Base-by-base conservation (phyloP, 169 alveolate genomes). In the Cryptosporidium sp. region DNA sequence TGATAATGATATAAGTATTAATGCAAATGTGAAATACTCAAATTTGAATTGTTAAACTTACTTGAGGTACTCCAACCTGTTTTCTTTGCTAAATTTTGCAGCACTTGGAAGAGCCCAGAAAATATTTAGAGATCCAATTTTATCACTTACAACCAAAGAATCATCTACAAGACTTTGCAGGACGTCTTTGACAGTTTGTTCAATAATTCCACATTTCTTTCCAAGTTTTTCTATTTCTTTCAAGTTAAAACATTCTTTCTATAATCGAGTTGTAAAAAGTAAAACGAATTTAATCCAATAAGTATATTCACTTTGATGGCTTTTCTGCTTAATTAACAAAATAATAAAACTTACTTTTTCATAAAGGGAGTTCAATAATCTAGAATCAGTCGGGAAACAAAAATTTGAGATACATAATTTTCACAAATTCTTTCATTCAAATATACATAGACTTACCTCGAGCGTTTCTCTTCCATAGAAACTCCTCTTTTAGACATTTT, bases 61-160 rank as follows among this genome's bases (percentile, higher is more conserved):
- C 69, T 45, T 61, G 8, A 85, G 31, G 31, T 85, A 71, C 16
- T 91, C 93, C 39, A 85, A 21, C 31, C 87, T 58, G 9, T 48
- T 67, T 52, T 68, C 89, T 43, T 84, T 84, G 43, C 18, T 91
- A n/a, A 45, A 75, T 21, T 68, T 68, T 1, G 91, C 84, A 43
- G 91, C 89, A 50, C 95, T 93, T 1, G 97, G 97, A 43, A 94
- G 84, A 21, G 97, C 93, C 97, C 98, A 95, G 69, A 94, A 94
- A 93, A 93, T 94, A 43, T 93, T 87, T 0, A 96, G 95, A 10
- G 96, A 93, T 8, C 98, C 98, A 5, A 95, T 94, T 87, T 93
- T 95, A 74, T 95, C 98, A 51, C 94, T 89, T 50, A 93, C 95
- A 8, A 95, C 96, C 61, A 94, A 86, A 61, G 94, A 92, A 80